phyloP scores from a whole-genome alignment of 805 yeast species.

The Tetrapisispora fleetii region DNA sequence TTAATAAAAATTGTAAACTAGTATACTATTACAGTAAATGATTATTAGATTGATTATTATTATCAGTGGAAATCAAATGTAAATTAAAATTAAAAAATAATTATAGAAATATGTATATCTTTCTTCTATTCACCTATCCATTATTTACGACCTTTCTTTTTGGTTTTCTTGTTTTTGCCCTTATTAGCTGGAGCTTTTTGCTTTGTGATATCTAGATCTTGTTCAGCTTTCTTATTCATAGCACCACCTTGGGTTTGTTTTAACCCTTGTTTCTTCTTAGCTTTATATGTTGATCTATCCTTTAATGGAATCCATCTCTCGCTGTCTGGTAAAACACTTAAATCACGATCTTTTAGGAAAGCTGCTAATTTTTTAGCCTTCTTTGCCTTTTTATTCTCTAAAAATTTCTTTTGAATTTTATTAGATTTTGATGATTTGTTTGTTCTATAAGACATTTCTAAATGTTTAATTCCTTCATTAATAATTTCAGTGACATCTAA shows the following conservation, averaged over 20 bases:
- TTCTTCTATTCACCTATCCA: neutral
- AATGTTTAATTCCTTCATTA: constrained; percentile 12
- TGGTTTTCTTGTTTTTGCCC: constrained; percentile 8
- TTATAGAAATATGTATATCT: neutral
- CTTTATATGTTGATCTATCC: constrained; percentile 75
- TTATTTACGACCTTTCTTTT: constrained; percentile 21
- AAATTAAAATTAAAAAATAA: neutral
- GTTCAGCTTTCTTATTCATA: constrained; percentile 32
- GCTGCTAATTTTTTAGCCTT: constrained; percentile 16
- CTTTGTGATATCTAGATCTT: constrained; percentile 24
- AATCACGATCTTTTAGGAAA: constrained; percentile 23
- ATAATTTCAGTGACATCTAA: constrained; percentile 19
- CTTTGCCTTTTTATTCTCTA: constrained; percentile 15
- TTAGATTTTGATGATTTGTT: neutral
- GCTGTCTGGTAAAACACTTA: constrained; percentile 37
- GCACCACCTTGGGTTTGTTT: constrained; percentile 59
- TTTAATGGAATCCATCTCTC: constrained; percentile 91
- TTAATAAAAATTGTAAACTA: neutral
- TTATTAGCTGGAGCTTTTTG: constrained; percentile 8
- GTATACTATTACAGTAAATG: neutral
- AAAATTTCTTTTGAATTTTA: constrained; percentile 25
- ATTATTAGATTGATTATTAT: neutral
- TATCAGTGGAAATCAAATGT: no score
- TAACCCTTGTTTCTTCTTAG: constrained; percentile 46
- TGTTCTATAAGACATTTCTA: neutral